Evolutionary conservation across 2,329 filamentous ascomycete genomes (phyloP).

Genomic region (Chaetomium sp.): DNA sequence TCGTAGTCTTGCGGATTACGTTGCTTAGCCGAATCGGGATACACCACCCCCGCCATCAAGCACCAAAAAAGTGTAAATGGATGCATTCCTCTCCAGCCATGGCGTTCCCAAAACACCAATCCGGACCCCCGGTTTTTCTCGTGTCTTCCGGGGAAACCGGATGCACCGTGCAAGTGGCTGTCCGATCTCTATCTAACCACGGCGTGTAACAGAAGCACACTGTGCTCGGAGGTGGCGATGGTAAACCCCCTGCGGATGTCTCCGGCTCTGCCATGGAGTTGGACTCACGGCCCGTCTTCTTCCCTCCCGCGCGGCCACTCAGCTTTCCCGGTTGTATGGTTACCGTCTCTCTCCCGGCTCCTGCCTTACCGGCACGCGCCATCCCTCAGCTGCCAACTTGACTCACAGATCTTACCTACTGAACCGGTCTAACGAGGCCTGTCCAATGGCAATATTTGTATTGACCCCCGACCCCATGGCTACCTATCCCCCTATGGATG

Average conservation of each 20-base stretch:
- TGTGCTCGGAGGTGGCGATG: constrained; percentile 2
- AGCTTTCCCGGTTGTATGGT: neutral
- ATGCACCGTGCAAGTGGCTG: neutral
- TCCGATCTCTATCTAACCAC: neutral
- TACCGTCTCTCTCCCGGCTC: neutral
- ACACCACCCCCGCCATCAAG: neutral
- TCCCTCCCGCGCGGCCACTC: neutral
- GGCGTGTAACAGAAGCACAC: neutral
- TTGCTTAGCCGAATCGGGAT: neutral
- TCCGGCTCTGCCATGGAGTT: neutral
- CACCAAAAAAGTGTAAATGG: too few relatives aligned
- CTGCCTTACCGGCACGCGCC: constrained; percentile 2
- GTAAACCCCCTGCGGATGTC: neutral
- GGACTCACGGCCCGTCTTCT: neutral
- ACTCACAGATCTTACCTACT: neutral
- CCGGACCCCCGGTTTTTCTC: neutral
- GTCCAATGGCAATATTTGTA: neutral
- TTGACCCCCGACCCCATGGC: constrained; percentile 12
- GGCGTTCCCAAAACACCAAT: constrained; percentile 9
- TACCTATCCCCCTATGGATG: neutral
- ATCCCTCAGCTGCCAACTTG: constrained; percentile 7
- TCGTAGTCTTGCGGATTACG: neutral
- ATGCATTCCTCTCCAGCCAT: neutral
- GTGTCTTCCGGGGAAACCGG: neutral
- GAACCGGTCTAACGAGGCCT: neutral